phyloP scores from a whole-genome alignment of 1,284 basidiomycete genomes.

The Erythrobasidium hasegawianum region DNA sequence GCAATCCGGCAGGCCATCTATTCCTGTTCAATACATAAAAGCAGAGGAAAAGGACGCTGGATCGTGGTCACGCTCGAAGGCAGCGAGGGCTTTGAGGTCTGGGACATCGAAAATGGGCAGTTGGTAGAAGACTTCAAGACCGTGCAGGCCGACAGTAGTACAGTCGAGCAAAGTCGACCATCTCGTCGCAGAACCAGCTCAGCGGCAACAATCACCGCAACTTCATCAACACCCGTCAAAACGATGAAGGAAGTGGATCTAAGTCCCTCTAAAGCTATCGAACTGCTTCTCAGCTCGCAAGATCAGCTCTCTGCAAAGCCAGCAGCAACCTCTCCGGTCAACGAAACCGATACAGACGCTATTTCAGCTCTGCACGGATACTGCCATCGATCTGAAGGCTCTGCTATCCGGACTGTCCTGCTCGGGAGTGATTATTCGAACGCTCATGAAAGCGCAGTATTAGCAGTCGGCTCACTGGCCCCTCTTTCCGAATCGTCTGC shows the following conservation, averaged over 20 bases:
- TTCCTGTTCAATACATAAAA: conserved; percentile 73
- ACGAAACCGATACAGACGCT: not conserved
- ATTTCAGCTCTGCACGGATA: conserved; percentile 18
- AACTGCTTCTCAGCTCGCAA: conserved; percentile 7
- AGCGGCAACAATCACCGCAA: not conserved
- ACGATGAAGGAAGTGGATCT: not conserved
- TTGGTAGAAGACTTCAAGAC: conserved; percentile 47
- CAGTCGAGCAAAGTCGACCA: not conserved
- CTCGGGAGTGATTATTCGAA: conserved; percentile 31
- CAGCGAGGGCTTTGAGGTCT: conserved; percentile 46
- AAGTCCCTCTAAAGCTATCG: conserved; percentile 30
- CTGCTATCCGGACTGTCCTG: conserved; percentile 16
- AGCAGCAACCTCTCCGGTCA: not conserved
- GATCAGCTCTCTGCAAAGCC: not conserved
- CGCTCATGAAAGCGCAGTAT: not conserved
- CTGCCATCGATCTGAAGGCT: not conserved
- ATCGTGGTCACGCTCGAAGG: conserved; percentile 72
- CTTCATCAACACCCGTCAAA: not conserved
- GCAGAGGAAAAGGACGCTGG: conserved; percentile 72
- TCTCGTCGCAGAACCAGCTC: conserved; percentile 5
- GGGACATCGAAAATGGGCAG: conserved; percentile 50
- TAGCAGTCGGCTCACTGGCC: conserved; percentile 4
- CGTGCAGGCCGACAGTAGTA: not conserved
- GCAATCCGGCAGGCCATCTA: conserved; percentile 58
- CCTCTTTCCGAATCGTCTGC: conserved; percentile 3